Percentiles rank a stretch among this genome's conserved stretches.
phyloP scores from a whole-genome alignment of 345 rosid genomes.

The Streptanthus diversifolius region DNA sequence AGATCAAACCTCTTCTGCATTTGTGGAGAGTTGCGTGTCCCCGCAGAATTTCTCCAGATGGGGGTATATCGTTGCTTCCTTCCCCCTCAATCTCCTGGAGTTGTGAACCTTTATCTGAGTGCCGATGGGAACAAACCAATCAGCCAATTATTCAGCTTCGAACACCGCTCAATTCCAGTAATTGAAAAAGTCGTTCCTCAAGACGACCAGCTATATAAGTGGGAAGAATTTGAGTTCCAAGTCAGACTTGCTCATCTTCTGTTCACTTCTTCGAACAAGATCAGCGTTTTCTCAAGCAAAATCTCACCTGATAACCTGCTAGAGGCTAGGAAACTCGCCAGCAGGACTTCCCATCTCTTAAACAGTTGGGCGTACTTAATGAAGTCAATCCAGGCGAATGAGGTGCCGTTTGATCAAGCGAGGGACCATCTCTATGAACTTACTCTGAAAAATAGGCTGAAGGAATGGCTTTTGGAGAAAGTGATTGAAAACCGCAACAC shows the following conservation, averaged over 20 bases:
- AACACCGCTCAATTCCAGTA: constrained; percentile 46
- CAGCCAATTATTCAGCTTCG: constrained; percentile 75
- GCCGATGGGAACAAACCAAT: constrained; percentile 73
- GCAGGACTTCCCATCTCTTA: constrained; percentile 49
- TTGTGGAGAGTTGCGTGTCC: constrained; percentile 63
- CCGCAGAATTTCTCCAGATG: constrained; percentile 58
- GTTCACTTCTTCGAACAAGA: constrained; percentile 61
- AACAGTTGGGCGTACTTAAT: constrained; percentile 66
- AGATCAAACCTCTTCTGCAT: constrained; percentile 66
- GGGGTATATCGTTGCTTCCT: constrained; percentile 86
- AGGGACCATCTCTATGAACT: constrained; percentile 66
- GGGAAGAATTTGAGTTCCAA: constrained; percentile 77
- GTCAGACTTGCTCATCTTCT: constrained; percentile 78
- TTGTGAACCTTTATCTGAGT: constrained; percentile 65
- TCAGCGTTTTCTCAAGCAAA: constrained; percentile 52
- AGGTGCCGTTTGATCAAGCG: constrained; percentile 55
- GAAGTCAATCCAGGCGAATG: constrained; percentile 54
- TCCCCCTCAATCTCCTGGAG: constrained; percentile 67
- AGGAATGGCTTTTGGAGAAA: constrained; percentile 91
- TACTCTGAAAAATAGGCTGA: constrained; percentile 63
- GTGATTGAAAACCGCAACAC: constrained; percentile 57
- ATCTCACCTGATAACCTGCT: constrained; percentile 49
- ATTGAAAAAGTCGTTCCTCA: constrained; percentile 28
- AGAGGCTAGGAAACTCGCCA: constrained; percentile 68
- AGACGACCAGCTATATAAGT: constrained; percentile 42